Percentiles rank a stretch among this genome's conserved stretches.
Conservation (phyloP, 192 early-diverging fungal species). For the Phycomyces blakesleeanus region DNA sequence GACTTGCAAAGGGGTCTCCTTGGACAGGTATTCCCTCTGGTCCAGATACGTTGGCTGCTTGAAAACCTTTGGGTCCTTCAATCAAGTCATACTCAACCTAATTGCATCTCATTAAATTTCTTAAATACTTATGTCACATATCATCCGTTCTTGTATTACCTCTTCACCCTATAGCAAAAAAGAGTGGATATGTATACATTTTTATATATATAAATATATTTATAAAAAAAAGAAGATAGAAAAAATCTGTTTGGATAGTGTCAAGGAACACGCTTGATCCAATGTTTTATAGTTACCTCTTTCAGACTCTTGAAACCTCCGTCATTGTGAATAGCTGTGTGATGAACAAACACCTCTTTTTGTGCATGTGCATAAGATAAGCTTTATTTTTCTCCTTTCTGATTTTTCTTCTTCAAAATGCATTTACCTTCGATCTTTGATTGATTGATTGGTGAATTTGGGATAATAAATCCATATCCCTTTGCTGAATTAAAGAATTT, state of each 20-base stretch:
- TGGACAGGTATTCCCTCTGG: background rate
- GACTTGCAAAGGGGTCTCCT: too few relatives aligned
- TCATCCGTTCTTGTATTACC: slow-evolving; percentile 24
- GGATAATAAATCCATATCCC: slow-evolving; percentile 88
- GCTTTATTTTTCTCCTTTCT: too few relatives aligned
- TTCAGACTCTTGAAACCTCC: slow-evolving; percentile 74
- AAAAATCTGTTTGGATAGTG: background rate
- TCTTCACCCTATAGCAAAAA: slow-evolving; percentile 44
- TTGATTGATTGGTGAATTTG: slow-evolving; percentile 51
- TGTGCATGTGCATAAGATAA: slow-evolving; percentile 6
- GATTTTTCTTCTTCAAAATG: too few relatives aligned
- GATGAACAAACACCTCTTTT: slow-evolving; percentile 70
- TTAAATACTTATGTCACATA: too few relatives aligned
- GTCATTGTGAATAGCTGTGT: slow-evolving; percentile 70
- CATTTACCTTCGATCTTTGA: slow-evolving; percentile 72
- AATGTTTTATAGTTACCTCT: slow-evolving; percentile 42
- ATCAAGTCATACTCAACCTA: slow-evolving; percentile 2
- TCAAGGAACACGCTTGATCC: slow-evolving; percentile 1
- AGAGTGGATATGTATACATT: slow-evolving; percentile 12
- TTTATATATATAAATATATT: background rate
- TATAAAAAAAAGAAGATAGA: slow-evolving; percentile 2
- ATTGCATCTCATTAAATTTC: too few relatives aligned
- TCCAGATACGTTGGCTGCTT: background rate
- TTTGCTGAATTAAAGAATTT: slow-evolving; percentile 89
- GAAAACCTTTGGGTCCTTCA: background rate